A percentile compares a stretch with the other conserved stretches of the same genome.
These are phyloP conservation scores for Salvia splendens DNA, from an alignment of 257 asterid genomes.

Conservation along the genomic window DNA sequence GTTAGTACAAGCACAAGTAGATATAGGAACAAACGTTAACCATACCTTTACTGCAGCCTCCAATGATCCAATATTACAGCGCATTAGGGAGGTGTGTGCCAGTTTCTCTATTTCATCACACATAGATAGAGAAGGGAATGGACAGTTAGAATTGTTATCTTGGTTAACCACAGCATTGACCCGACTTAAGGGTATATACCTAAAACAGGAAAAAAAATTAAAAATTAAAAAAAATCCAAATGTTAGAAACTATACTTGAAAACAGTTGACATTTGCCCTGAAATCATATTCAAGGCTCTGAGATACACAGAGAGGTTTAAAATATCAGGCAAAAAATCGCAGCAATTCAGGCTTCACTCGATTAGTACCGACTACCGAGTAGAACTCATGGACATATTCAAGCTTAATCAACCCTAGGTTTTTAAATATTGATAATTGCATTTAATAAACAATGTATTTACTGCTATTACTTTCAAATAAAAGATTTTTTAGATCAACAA, in stretches of 20 bases:
- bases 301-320: background rate
- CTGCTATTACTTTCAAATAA: background rate
- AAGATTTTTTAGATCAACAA: background rate
- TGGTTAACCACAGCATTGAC: slow-evolving; percentile 43
- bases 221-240: slow-evolving; percentile 20
- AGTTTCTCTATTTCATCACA: slow-evolving; percentile 60
- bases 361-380: background rate
- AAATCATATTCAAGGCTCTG: background rate
- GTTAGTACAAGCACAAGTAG: background rate
- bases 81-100: slow-evolving; percentile 63
- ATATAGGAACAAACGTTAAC: background rate
- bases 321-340: background rate
- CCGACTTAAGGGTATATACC: slow-evolving; percentile 86
- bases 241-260: background rate
- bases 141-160: slow-evolving; percentile 44
- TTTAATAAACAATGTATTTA: too few species aligned
- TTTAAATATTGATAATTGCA: background rate
- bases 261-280: too few species aligned
- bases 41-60: slow-evolving; percentile 78
- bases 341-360: background rate
- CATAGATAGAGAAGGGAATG: slow-evolving; percentile 67
- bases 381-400: background rate
- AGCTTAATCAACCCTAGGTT: background rate
- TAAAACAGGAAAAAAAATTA: too few species aligned
- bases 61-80: slow-evolving; percentile 66